A percentile compares a stretch with the other conserved stretches of the same genome.
Conservation (phyloP, 345 rosid genomes). For the Streptanthus diversifolius region DNA sequence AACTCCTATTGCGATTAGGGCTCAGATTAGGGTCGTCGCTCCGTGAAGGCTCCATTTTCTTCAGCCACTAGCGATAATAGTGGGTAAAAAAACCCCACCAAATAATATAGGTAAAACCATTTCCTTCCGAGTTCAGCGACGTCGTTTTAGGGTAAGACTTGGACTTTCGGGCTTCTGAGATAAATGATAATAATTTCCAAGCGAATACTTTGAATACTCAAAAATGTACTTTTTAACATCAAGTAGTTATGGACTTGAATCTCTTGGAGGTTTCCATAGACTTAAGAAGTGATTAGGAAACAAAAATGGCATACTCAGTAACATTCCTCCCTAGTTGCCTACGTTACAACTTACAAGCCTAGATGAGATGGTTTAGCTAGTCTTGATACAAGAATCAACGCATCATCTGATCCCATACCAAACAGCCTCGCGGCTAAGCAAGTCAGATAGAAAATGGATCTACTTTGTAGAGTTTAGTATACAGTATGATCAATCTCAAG, state of each 20-base stretch:
- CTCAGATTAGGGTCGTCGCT: constrained; percentile 23
- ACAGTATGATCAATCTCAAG: not conserved
- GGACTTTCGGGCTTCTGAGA: not conserved
- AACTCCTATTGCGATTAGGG: constrained; percentile 13
- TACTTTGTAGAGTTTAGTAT: not conserved
- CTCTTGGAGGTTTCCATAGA: not conserved
- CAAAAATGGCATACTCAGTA: not conserved
- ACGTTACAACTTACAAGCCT: not conserved
- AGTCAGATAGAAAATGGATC: not conserved
- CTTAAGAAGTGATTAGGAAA: not conserved
- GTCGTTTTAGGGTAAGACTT: not conserved
- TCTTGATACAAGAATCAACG: not conserved
- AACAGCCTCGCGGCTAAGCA: not conserved
- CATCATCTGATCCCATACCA: not conserved
- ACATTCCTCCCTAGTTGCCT: not conserved
- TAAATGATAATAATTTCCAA: not conserved
- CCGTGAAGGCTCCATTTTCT: constrained; percentile 61
- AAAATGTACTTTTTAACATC: not conserved
- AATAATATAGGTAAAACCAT: not conserved
- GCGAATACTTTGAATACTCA: not conserved
- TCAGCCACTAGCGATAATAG: not conserved
- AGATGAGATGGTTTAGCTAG: not conserved
- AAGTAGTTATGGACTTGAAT: not conserved
- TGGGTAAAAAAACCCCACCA: not conserved
- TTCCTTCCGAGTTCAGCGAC: not conserved